Evolutionary conservation across 805 yeast genomes (phyloP).

Genomic region (Komagataella mondaviorum): DNA sequence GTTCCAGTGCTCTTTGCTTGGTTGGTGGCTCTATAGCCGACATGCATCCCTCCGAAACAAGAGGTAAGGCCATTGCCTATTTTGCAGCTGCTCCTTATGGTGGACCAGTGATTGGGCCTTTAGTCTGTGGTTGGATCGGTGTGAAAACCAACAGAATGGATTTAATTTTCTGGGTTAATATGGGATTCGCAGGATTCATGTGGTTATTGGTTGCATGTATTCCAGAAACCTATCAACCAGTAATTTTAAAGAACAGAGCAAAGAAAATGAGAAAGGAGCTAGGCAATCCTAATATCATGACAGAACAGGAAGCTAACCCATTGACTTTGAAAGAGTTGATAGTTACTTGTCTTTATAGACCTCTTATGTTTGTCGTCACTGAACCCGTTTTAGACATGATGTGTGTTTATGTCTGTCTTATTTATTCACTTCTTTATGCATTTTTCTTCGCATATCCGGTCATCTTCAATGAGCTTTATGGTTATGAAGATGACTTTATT

Average conservation of each 20-base stretch:
- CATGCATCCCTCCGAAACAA: slow-evolving; percentile 64
- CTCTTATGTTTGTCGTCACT: slow-evolving; percentile 59
- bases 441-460: slow-evolving; percentile 95
- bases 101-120: slow-evolving; percentile 85
- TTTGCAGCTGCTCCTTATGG: slow-evolving; percentile 89
- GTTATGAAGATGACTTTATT: slow-evolving; percentile 60
- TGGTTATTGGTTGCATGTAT: slow-evolving; percentile 51
- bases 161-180: slow-evolving; percentile 76
- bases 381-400: slow-evolving; percentile 81
- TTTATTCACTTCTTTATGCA: slow-evolving; percentile 83
- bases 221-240: slow-evolving; percentile 92
- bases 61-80: slow-evolving; percentile 84
- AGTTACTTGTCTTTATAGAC: slow-evolving; percentile 63
- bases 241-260: slow-evolving; percentile 57
- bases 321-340: slow-evolving; percentile 56
- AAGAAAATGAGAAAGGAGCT: slow-evolving; percentile 58
- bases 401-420: slow-evolving; percentile 78
- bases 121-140: slow-evolving; percentile 77
- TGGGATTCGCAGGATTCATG: slow-evolving; percentile 84
- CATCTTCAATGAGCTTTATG: slow-evolving; percentile 66
- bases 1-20: slow-evolving; percentile 70
- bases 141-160: slow-evolving; percentile 58
- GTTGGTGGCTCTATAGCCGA: slow-evolving; percentile 92
- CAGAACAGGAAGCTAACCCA: slow-evolving; percentile 84
- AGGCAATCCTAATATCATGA: slow-evolving; percentile 74